Evolutionary conservation across 106 monocot species (phyloP).

Genomic region (Dendrobium nobile): DNA sequence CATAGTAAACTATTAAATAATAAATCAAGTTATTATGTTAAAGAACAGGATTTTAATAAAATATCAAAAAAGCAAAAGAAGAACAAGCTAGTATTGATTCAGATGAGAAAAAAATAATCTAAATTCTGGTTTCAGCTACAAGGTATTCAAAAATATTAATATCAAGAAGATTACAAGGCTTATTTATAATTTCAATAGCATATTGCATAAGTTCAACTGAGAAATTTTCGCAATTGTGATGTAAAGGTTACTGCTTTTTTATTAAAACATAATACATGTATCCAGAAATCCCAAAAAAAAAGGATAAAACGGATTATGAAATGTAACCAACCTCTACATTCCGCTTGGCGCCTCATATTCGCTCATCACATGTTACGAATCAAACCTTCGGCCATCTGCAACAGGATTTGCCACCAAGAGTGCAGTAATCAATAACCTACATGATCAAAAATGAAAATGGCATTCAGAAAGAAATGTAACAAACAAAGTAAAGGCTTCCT

Average conservation of each 20-base stretch:
- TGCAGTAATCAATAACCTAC: conserved; percentile 97
- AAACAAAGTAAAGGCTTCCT: not conserved
- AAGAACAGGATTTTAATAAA: no score
- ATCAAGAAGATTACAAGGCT: not conserved
- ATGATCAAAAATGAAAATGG: not conserved
- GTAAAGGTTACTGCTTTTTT: not conserved
- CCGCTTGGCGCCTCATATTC: conserved; percentile 80
- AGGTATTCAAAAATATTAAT: not conserved
- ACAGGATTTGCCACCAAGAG: conserved; percentile 59
- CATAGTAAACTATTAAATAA: no score
- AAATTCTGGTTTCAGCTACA: not conserved
- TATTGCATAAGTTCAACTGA: not conserved
- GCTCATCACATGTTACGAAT: conserved; percentile 99
- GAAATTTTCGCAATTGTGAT: not conserved
- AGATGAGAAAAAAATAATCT: not conserved
- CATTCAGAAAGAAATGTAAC: not conserved
- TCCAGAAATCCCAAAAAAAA: not conserved
- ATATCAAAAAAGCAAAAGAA: no score
- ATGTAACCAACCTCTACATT: conserved; percentile 80
- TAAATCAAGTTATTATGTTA: no score
- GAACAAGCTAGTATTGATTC: not conserved
- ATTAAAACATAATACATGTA: not conserved
- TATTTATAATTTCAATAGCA: not conserved
- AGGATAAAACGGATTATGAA: not conserved
- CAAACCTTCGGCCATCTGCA: conserved; percentile 73